Conservation (phyloP, 2,329 filamentous ascomycete genomes). For the Colletotrichum tropicicola region DNA sequence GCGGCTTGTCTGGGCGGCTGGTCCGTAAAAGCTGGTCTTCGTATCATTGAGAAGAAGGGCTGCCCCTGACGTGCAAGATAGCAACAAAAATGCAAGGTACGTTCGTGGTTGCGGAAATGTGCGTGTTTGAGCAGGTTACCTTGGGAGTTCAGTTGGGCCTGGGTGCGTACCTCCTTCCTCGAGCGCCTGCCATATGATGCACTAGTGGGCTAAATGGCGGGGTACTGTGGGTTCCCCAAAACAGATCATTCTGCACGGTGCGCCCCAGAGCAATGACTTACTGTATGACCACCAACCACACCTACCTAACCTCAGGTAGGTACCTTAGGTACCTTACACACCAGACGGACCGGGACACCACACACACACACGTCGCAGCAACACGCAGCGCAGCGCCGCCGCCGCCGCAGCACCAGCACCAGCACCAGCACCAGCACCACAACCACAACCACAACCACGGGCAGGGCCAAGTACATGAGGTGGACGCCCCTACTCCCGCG, state of each 20-base stretch:
- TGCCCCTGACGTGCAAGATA: slow-evolving; percentile 16
- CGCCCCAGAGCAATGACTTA: background rate
- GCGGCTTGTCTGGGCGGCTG: slow-evolving; percentile 7
- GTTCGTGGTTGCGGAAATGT: background rate
- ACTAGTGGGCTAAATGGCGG: slow-evolving; percentile 28
- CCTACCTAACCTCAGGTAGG: too few species aligned
- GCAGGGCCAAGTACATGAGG: too few species aligned
- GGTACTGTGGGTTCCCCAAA: slow-evolving; percentile 18
- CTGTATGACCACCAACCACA: slow-evolving; percentile 13
- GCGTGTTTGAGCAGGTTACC: too few species aligned
- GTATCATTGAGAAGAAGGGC: slow-evolving; percentile 16
- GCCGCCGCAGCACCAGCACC: too few species aligned
- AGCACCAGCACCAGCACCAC: too few species aligned
- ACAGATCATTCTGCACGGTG: background rate
- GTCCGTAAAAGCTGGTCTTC: background rate
- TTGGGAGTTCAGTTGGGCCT: too few species aligned
- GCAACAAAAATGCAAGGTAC: slow-evolving; percentile 4
- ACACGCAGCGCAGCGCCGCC: background rate
- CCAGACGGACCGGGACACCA: background rate
- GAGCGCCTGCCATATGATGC: slow-evolving; percentile 22
- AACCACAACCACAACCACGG: too few species aligned
- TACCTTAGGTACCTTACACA: background rate
- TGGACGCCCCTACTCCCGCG: background rate
- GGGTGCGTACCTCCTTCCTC: background rate
- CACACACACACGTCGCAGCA: background rate